Conservation (phyloP, 2,329 filamentous ascomycete species). For the Graphilbum fragrans region DNA sequence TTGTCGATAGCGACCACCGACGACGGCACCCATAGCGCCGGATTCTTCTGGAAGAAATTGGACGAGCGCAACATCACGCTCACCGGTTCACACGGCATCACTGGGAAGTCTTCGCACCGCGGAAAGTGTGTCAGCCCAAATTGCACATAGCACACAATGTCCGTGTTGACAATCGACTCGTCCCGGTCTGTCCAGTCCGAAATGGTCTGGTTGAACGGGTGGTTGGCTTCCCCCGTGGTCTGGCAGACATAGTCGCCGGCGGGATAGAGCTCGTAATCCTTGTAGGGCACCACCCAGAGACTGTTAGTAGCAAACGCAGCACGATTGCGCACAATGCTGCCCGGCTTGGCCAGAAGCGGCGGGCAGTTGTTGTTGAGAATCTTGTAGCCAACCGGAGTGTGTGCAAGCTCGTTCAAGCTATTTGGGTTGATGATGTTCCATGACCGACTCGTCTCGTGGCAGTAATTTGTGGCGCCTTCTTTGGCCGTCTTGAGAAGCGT, state of each 20-base stretch:
- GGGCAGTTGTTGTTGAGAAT: conserved; percentile 80
- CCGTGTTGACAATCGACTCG: conserved; percentile 63
- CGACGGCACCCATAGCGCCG: conserved; percentile 68
- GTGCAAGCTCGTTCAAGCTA: conserved; percentile 72
- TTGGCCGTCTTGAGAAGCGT: conserved; percentile 64
- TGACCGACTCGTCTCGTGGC: conserved; percentile 65
- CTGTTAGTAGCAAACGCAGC: conserved; percentile 80
- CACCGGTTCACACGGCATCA: conserved; percentile 85
- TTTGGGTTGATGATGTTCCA: conserved; percentile 84
- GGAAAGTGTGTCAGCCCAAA: conserved; percentile 89
- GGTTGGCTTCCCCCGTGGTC: conserved; percentile 65
- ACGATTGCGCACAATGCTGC: conserved; percentile 78
- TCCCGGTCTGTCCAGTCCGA: conserved; percentile 63
- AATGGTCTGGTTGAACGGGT: conserved; percentile 46
- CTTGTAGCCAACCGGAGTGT: conserved; percentile 80
- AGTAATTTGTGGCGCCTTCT: conserved; percentile 65
- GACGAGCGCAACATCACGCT: conserved; percentile 64
- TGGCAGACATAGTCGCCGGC: conserved; percentile 82
- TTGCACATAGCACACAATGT: conserved; percentile 79
- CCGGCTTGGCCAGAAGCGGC: conserved; percentile 64
- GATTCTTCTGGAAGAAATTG: conserved; percentile 74
- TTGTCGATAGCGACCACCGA: conserved; percentile 21
- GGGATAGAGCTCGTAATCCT: conserved; percentile 70
- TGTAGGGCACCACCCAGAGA: conserved; percentile 78
- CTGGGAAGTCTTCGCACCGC: conserved; percentile 76